These are phyloP conservation scores for Ochetophila trinervis DNA, from an alignment of 306 rosid species.

Conservation along the genomic window DNA sequence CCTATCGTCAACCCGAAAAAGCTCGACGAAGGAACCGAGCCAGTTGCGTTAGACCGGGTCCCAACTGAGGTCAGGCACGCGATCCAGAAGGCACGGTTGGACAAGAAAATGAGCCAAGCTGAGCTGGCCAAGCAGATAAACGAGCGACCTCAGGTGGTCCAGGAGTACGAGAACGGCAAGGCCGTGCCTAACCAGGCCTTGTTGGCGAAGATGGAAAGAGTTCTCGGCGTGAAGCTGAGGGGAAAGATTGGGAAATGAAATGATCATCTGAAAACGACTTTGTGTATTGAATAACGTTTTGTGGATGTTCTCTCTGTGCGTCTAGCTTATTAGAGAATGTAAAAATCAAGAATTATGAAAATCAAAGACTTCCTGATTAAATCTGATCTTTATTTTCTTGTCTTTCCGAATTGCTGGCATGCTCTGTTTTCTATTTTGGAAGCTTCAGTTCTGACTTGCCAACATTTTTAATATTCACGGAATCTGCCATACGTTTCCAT, in stretches of 20 bases:
- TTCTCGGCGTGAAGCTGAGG: slow-evolving; percentile 70
- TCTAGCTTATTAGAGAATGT: no score
- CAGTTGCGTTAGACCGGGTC: slow-evolving; percentile 62
- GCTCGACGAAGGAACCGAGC: slow-evolving; percentile 70
- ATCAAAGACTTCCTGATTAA: no score
- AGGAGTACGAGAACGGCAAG: slow-evolving; percentile 83
- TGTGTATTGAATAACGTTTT: background rate
- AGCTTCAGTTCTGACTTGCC: no score
- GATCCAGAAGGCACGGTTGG: slow-evolving; percentile 78
- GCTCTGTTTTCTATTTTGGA: no score
- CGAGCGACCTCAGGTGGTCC: slow-evolving; percentile 73
- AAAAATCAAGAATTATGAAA: no score
- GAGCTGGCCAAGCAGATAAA: slow-evolving; percentile 77
- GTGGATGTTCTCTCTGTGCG: background rate
- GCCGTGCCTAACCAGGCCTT: slow-evolving; percentile 75
- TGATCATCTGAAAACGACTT: no score
- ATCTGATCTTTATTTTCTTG: no score
- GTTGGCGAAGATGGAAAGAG: slow-evolving; percentile 71
- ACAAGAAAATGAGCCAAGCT: slow-evolving; percentile 73
- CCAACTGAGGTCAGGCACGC: slow-evolving; percentile 52
- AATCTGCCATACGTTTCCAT: no score
- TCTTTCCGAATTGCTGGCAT: no score
- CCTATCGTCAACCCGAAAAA: slow-evolving; percentile 50
- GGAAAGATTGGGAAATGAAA: slow-evolving; percentile 39
- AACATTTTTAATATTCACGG: no score